Percentiles rank a stretch among this genome's conserved stretches.
Conservation (phyloP, 805 yeast genomes). For the Blastobotrys peoriensis region DNA sequence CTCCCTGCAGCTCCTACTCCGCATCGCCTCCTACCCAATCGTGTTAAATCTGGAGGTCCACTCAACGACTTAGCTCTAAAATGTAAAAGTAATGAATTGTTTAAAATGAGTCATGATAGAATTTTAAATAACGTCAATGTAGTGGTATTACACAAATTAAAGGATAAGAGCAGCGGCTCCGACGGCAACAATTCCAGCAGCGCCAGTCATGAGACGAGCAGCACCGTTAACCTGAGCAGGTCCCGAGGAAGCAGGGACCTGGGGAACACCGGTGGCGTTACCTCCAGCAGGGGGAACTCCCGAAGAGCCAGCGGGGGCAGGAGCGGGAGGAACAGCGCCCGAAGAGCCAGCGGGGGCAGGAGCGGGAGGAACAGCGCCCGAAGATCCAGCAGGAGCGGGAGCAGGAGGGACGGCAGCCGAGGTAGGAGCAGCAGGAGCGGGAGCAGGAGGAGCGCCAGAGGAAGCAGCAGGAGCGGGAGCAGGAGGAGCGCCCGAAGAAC, state of each 20-base stretch:
- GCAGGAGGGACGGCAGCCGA: conserved; percentile 2
- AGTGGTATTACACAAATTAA: conserved; percentile 7
- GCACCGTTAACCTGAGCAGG: conserved; percentile 1
- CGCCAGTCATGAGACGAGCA: conserved; percentile 5
- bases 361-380: conserved; percentile 4
- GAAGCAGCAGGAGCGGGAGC: not conserved
- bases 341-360: conserved; percentile 2
- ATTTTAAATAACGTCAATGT: not conserved
- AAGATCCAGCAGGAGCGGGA: not conserved
- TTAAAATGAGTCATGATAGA: too few species aligned
- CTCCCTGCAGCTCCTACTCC: too few species aligned
- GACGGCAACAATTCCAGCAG: conserved; percentile 21
- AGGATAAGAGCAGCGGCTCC: conserved; percentile 23
- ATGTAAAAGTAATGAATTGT: too few species aligned
- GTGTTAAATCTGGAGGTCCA: too few species aligned
- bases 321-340: conserved; percentile 1
- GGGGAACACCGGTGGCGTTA: not conserved
- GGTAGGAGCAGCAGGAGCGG: conserved; percentile 4
- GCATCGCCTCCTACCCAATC: too few species aligned
- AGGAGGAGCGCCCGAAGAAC: not conserved
- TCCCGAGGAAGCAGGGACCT: not conserved
- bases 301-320: conserved; percentile 3
- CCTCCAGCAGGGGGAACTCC: not conserved
- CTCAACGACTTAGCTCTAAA: too few species aligned
- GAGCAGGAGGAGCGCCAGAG: not conserved